Conservation (phyloP, 2,329 filamentous ascomycete genomes). For the Stagonosporopsis cucurbitacearum region DNA sequence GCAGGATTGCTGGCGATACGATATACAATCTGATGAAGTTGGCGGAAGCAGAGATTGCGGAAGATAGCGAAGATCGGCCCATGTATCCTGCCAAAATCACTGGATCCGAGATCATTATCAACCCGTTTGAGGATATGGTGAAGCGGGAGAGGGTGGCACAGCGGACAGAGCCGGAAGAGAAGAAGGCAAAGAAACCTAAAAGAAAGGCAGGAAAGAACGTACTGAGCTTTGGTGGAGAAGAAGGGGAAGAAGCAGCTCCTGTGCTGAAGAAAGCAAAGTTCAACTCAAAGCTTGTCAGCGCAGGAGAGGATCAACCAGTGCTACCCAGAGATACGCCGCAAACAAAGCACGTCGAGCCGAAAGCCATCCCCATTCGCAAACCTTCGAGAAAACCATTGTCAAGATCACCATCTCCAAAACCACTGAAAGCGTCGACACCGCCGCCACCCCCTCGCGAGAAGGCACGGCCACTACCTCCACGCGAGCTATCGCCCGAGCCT, state of each 20-base stretch:
- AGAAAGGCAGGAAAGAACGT: conserved; percentile 77
- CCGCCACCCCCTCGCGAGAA: conserved; percentile 25
- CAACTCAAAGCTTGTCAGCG: conserved; percentile 73
- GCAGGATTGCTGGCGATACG: conserved; percentile 87
- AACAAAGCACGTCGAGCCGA: conserved; percentile 29
- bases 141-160: conserved; percentile 66
- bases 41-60: conserved; percentile 80
- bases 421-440: conserved; percentile 18
- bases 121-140: conserved; percentile 83
- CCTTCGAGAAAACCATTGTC: conserved; percentile 34
- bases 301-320: conserved; percentile 49
- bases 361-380: conserved; percentile 44
- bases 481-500: conserved; percentile 50
- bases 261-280: conserved; percentile 78
- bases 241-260: conserved; percentile 62
- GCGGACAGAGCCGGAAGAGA: conserved; percentile 54
- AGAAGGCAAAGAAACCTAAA: conserved; percentile 63
- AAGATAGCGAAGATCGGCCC: conserved; percentile 79
- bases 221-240: conserved; percentile 77
- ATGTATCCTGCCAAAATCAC: conserved; percentile 84
- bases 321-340: conserved; percentile 43
- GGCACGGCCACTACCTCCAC: conserved; percentile 34
- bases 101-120: conserved; percentile 75
- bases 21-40: conserved; percentile 97
- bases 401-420: conserved; percentile 33